Percentiles rank a stretch among this genome's conserved stretches.
These are phyloP conservation scores for Verticillium longisporum DNA, from an alignment of 2,329 filamentous ascomycete species.

Conservation along the genomic window DNA sequence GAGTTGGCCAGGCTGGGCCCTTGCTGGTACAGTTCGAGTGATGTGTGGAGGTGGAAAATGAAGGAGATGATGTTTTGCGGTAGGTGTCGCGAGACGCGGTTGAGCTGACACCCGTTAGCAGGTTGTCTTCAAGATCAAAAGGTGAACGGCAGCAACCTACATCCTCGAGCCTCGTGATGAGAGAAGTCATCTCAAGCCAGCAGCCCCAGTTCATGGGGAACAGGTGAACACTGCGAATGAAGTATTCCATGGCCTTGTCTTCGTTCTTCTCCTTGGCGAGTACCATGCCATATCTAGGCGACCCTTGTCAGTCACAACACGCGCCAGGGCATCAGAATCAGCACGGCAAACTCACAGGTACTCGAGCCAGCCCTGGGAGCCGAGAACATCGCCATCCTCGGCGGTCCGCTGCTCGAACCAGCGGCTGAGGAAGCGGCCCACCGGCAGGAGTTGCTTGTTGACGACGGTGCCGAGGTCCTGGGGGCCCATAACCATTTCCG, in stretches of 20 bases:
- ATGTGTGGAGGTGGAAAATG: slow-evolving; percentile 89
- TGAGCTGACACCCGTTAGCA: slow-evolving; percentile 46
- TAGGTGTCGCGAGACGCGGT: slow-evolving; percentile 62
- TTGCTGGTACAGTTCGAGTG: slow-evolving; percentile 85
- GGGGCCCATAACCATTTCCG: slow-evolving; percentile 93
- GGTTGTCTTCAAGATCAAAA: background rate
- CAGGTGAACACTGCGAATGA: slow-evolving; percentile 81
- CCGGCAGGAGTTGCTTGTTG: slow-evolving; percentile 76
- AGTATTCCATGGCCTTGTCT: slow-evolving; percentile 72
- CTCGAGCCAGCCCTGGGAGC: slow-evolving; percentile 88
- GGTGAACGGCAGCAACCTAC: slow-evolving; percentile 42
- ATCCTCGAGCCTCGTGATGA: slow-evolving; percentile 76
- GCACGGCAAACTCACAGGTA: slow-evolving; percentile 49
- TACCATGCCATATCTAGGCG: slow-evolving; percentile 70
- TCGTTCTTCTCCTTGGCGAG: slow-evolving; percentile 89
- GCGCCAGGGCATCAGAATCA: too few relatives aligned
- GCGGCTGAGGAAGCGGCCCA: slow-evolving; percentile 69
- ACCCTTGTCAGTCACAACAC: background rate
- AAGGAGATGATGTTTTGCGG: slow-evolving; percentile 89
- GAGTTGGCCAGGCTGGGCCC: slow-evolving; percentile 67
- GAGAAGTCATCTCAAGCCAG: slow-evolving; percentile 83
- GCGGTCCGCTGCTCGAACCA: slow-evolving; percentile 67
- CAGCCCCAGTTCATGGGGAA: slow-evolving; percentile 97
- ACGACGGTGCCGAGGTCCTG: slow-evolving; percentile 77
- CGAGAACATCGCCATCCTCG: slow-evolving; percentile 51